Evolutionary conservation across 2,329 filamentous ascomycete species (phyloP).

Genomic region (Neonectria punicea): DNA sequence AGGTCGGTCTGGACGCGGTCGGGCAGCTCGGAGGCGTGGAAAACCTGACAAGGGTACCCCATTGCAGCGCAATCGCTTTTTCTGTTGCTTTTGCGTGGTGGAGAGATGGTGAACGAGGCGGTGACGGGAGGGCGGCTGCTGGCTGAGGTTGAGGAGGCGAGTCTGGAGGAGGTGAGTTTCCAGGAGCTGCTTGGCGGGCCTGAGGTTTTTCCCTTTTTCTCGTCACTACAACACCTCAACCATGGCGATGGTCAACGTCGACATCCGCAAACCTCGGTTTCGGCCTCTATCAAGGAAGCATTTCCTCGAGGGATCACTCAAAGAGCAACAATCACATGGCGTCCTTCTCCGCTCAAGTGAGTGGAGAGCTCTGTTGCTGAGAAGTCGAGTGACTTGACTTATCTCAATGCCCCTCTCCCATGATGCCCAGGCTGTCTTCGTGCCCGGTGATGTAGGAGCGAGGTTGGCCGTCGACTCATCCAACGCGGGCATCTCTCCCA

Average conservation of each 20-base stretch:
- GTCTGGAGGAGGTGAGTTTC: slow-evolving; percentile 67
- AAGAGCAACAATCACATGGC: not conserved
- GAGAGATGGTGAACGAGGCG: slow-evolving; percentile 48
- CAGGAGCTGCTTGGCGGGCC: slow-evolving; percentile 18
- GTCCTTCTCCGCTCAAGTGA: not conserved
- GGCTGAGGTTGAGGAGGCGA: slow-evolving; percentile 65
- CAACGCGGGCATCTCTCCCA: not conserved
- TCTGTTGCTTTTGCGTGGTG: not conserved
- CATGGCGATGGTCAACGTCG: slow-evolving; percentile 29
- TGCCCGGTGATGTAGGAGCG: not conserved
- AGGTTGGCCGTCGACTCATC: not conserved
- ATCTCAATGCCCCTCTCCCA: not conserved
- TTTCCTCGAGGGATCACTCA: not conserved
- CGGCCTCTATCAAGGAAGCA: not conserved
- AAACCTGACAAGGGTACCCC: slow-evolving; percentile 68
- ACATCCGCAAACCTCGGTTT: not conserved
- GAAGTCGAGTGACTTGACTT: not conserved
- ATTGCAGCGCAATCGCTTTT: slow-evolving; percentile 50
- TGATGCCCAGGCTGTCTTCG: not conserved
- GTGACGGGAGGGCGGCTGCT: slow-evolving; percentile 61
- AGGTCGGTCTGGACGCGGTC: slow-evolving; percentile 59
- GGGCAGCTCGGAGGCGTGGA: slow-evolving; percentile 63
- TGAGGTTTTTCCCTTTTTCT: slow-evolving; percentile 25
- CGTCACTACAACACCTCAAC: slow-evolving; percentile 6
- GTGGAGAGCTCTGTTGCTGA: not conserved